Evolutionary conservation across 2,329 filamentous ascomycete genomes (phyloP), one percentile per base, ranked within the genome.

Genomic region (Atkinsonella texensis): DNA sequence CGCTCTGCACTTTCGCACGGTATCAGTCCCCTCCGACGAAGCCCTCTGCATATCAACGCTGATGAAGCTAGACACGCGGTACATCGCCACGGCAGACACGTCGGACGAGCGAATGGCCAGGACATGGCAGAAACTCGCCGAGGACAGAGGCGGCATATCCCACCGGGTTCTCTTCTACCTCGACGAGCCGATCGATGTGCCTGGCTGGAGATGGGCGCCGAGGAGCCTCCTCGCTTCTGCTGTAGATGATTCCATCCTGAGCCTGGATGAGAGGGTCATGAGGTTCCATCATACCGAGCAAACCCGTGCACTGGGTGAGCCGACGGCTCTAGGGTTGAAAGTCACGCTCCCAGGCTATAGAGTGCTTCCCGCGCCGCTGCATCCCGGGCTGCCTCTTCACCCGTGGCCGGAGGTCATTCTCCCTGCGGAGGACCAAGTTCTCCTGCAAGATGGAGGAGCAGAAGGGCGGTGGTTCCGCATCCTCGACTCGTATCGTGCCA

Each of bases 21-120:
- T 66, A 1, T 62, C 60, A 28, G 61, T 65, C 1, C 38, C 57
- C n/a, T 55, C 57, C 2, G 63, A 65, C 41, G 62, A 65, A 52
- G 52, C 63, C 0, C 54, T 65, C 1, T 65, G 64, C 41, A 63
- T 65, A 17, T 61, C 56, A 1, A 63, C 62, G 12, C 49, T 65
- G 11, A 55, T 65, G 57, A 47, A 46, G 1, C 56, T 65, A 1
- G 54, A 63, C n/a, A 48, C 60, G 1, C 41, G 45, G 3, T 50
- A 52, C n/a, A 54, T 60, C 18, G 54, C 58, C 4, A 43, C 33
- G 2, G 51, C 43, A 12, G 18, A 51, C 6, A 53, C 54, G 15
- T 48, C 49, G 1, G 32, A 58, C 15, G 31, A 56, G 4, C 54
- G 62, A 20, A 63, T 65, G 61, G 47, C 43, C 13, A 52, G 54